Percentiles rank a stretch among this genome's conserved stretches.
Evolutionary conservation across 163 green algal species (phyloP).

Genomic region (Volvox carteri): DNA sequence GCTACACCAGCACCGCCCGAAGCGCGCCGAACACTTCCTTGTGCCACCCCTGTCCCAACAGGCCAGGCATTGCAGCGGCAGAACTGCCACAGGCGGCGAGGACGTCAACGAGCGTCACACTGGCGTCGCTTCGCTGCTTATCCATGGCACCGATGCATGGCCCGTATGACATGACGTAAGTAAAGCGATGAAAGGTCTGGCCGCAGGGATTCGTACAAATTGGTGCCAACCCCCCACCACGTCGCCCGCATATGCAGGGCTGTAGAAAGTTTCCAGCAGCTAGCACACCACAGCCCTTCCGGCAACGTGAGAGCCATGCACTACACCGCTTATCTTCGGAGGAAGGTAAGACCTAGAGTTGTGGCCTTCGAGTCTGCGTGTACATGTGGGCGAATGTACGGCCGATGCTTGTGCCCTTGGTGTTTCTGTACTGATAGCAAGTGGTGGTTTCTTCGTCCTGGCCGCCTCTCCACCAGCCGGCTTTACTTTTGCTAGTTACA

Average conservation of each 20-base stretch:
- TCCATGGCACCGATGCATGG: neutral
- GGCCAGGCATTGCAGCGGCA: neutral
- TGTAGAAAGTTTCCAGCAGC: too few relatives aligned
- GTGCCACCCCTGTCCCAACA: neutral
- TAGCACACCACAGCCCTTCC: neutral
- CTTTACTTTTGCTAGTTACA: too few relatives aligned
- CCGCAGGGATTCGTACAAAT: too few relatives aligned
- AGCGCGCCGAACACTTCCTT: neutral
- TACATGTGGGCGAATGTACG: too few relatives aligned
- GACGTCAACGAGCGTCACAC: neutral
- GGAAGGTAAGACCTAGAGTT: neutral
- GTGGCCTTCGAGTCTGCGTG: too few relatives aligned
- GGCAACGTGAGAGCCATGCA: neutral
- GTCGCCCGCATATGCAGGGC: too few relatives aligned
- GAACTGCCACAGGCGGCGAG: neutral
- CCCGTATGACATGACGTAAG: neutral
- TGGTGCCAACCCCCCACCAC: too few relatives aligned
- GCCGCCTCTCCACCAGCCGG: neutral
- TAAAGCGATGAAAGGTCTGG: neutral
- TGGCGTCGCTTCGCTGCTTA: conserved; percentile 11
- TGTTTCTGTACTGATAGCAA: too few relatives aligned
- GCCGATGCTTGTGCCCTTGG: too few relatives aligned
- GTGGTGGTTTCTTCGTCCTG: too few relatives aligned
- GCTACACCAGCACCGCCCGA: too few relatives aligned
- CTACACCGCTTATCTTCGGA: neutral